phyloP scores from a whole-genome alignment of 331 rosid species.

The Quercus phellos region DNA sequence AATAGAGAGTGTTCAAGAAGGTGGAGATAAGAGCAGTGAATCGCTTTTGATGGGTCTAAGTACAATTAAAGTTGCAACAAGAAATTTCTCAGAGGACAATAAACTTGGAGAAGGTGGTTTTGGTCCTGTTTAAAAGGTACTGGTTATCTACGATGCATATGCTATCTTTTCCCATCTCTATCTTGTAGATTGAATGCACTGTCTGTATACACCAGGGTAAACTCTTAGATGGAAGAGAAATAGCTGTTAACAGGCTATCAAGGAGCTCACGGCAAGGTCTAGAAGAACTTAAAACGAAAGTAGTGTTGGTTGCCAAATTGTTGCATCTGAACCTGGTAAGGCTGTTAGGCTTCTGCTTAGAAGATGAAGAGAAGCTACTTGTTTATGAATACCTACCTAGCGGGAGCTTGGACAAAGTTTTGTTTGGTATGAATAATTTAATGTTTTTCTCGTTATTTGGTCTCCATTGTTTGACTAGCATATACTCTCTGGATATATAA shows the following conservation, averaged over 20 bases:
- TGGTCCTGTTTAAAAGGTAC: too few relatives aligned
- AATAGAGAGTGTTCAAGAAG: neutral
- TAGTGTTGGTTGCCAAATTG: slow-evolving; percentile 25
- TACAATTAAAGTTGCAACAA: slow-evolving; percentile 20
- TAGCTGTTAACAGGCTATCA: slow-evolving; percentile 31
- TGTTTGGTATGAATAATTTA: slow-evolving; percentile 21
- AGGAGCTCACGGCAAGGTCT: slow-evolving; percentile 27
- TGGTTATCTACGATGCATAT: neutral
- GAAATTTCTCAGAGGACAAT: slow-evolving; percentile 21
- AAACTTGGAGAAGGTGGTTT: slow-evolving; percentile 28
- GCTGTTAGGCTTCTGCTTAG: slow-evolving; percentile 34
- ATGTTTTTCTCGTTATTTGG: neutral
- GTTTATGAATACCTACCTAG: slow-evolving; percentile 34
- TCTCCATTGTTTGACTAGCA: too few relatives aligned
- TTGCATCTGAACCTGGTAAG: slow-evolving; percentile 26
- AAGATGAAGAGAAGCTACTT: slow-evolving; percentile 36
- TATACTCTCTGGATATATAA: too few relatives aligned
- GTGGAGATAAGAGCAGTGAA: neutral
- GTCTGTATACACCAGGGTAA: slow-evolving; percentile 18
- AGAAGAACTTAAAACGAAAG: slow-evolving; percentile 33
- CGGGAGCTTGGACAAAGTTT: slow-evolving; percentile 35
- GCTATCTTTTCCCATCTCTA: neutral
- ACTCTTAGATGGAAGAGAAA: slow-evolving; percentile 18
- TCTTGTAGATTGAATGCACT: neutral
- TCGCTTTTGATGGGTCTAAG: neutral